Conservation (phyloP, 371 early-diverging fungal genomes). For the Zopfochytrium polystomum region DNA sequence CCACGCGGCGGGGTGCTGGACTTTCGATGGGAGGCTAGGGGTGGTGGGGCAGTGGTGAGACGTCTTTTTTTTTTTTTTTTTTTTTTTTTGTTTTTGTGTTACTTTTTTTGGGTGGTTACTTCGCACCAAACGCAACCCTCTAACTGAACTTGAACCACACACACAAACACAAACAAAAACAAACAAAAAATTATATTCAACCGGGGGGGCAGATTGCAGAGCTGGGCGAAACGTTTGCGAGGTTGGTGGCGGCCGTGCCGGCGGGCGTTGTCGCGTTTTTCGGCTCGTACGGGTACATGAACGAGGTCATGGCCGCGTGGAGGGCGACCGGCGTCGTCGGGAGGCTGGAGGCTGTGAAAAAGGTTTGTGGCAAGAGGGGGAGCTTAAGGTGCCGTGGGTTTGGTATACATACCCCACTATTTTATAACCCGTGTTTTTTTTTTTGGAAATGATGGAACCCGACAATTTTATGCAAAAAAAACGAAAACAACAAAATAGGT, state of each 20-base stretch:
- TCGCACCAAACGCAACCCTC: no score
- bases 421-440: no score
- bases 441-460: no score
- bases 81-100: conserved; percentile 15
- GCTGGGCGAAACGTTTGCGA: conserved; percentile 66
- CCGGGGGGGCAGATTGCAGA: conserved; percentile 59
- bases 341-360: conserved; percentile 58
- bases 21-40: conserved; percentile 68
- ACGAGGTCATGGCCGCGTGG: conserved; percentile 64
- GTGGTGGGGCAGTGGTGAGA: conserved; percentile 20
- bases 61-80: no score
- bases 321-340: conserved; percentile 40
- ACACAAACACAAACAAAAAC: no score
- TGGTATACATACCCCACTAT: no score
- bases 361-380: conserved; percentile 49
- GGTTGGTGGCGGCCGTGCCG: conserved; percentile 78
- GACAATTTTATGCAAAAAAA: conserved; percentile 19
- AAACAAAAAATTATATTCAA: neutral
- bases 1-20: conserved; percentile 61
- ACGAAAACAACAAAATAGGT: conserved; percentile 32
- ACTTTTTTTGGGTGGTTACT: no score
- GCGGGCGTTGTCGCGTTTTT: conserved; percentile 95
- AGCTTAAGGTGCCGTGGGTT: no score
- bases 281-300: conserved; percentile 84
- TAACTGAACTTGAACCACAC: neutral